Conservation (phyloP, 148 eudicot genomes). For the Rhododendron kiyosumense region DNA sequence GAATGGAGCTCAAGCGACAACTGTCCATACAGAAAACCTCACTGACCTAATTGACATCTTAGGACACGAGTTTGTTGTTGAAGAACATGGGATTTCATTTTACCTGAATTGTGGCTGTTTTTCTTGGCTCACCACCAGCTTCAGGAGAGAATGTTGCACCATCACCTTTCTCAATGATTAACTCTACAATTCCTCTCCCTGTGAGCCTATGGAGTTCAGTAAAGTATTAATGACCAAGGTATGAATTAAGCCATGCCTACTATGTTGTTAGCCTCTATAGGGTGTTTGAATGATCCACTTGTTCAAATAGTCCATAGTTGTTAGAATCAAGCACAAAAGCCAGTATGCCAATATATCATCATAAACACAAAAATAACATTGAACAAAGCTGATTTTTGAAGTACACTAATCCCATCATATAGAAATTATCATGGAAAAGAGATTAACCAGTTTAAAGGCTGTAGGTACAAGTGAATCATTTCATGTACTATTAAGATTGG, state of each 20-base stretch:
- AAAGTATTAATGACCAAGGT: not conserved
- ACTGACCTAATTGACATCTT: not conserved
- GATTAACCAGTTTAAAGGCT: not conserved
- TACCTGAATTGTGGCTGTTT: constrained; percentile 73
- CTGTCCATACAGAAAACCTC: not conserved
- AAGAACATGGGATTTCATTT: not conserved
- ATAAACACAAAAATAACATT: not conserved
- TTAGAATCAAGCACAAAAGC: not conserved
- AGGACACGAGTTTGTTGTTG: not conserved
- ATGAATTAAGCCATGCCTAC: not conserved
- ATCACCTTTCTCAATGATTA: constrained; percentile 75
- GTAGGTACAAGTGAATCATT: not conserved
- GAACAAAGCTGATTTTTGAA: not conserved
- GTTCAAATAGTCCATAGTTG: not conserved
- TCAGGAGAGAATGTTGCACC: constrained; percentile 76
- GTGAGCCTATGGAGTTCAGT: constrained; percentile 41
- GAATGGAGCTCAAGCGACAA: not conserved
- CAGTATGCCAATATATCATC: not conserved
- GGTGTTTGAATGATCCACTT: not conserved
- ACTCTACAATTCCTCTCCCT: constrained; percentile 71
- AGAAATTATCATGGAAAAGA: not conserved
- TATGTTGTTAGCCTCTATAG: not conserved
- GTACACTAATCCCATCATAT: not conserved
- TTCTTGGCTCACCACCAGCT: constrained; percentile 70
- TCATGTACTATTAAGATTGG: not conserved